Percentiles rank a stretch among this genome's conserved stretches.
phyloP scores from a whole-genome alignment of 192 early-diverging fungal genomes.

The Umbelopsis isabellina region DNA sequence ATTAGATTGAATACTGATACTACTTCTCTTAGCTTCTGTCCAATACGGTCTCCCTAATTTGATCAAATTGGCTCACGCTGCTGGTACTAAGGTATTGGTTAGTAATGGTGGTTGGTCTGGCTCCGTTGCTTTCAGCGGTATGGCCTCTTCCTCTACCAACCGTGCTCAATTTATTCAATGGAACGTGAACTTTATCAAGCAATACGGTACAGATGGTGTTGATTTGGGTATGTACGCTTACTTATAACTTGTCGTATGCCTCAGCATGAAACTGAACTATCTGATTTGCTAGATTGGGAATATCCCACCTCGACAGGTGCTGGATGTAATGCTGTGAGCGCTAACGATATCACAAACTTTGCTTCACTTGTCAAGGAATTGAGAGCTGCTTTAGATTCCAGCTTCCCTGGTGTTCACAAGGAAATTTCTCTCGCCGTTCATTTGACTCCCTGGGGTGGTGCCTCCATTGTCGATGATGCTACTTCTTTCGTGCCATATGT shows the following conservation, averaged over 20 bases:
- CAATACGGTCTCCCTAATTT: constrained; percentile 38
- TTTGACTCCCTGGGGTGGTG: constrained; percentile 14
- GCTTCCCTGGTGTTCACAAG: constrained; percentile 24
- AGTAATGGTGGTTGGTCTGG: constrained; percentile 72
- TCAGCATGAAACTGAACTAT: background rate
- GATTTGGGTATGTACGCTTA: constrained; percentile 3
- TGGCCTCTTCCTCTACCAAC: constrained; percentile 5
- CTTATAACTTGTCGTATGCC: background rate
- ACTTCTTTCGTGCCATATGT: constrained; percentile 45
- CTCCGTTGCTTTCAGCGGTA: constrained; percentile 18
- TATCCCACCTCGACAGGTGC: constrained; percentile 15
- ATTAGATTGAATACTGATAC: background rate
- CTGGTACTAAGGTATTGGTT: constrained; percentile 53
- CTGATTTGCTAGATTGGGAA: constrained; percentile 12
- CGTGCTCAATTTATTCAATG: constrained; percentile 17
- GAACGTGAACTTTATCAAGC: constrained; percentile 21
- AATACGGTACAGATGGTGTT: constrained; percentile 26
- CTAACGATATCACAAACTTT: constrained; percentile 16
- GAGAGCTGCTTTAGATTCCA: constrained; percentile 12
- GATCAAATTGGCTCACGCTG: constrained; percentile 44
- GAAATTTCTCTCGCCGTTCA: constrained; percentile 13
- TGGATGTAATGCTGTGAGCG: constrained; percentile 11
- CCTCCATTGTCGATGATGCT: constrained; percentile 15
- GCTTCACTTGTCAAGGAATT: constrained; percentile 21
- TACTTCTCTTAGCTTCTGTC: background rate